Base-by-base conservation (phyloP, 441 rosid species). In the Breynia disticha region DNA sequence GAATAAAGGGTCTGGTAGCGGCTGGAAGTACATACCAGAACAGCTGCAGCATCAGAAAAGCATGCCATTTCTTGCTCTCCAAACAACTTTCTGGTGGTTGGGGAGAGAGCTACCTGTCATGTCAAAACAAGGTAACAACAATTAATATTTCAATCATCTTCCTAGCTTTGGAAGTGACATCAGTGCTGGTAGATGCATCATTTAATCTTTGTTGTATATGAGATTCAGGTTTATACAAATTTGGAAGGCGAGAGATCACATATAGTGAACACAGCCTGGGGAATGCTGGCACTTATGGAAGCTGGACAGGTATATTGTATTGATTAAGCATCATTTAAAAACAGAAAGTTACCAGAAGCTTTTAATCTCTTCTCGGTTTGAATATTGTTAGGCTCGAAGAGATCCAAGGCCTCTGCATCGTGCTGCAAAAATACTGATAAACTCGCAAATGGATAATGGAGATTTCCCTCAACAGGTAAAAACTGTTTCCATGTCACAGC, bases 381-480 rank as follows among this genome's bases (percentile, higher is more conserved):
- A 60, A 15, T 21, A 17, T 21, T 13, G 12, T 2, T 46, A 78
- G 81, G 84, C 60, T 2, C 42, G 61, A 5, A 73, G 83, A 67
- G 84, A 83, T 21, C 63, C 74, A 6, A 35, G 5, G 0, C 89
- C 94, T 17, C 63, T 85, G 48, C 83, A 80, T 52, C 70, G 70
- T 0, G 90, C 80, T 2, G 84, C 90, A 0, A 76, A 64, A 56
- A 21, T 72, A 8, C 15, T 81, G 15, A 66, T 84, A 1, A 68
- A 76, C 68, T 76, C 88, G 21, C 68, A 68, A 48, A 54, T 68
- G 75, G 76, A 76, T 32, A 74, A 66, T 39, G 95, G 90, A 54
- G 90, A 86, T 63, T 86, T 74, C 37, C 90, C 93, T 20, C 90
- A 86, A 57, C 77, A 82, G 73, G 94, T 79, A 69, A 74, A 67